Evolutionary conservation across 148 eudicot species (phyloP), one percentile per base, ranked within the genome.

Genomic region (Rhododendron griersonianum): DNA sequence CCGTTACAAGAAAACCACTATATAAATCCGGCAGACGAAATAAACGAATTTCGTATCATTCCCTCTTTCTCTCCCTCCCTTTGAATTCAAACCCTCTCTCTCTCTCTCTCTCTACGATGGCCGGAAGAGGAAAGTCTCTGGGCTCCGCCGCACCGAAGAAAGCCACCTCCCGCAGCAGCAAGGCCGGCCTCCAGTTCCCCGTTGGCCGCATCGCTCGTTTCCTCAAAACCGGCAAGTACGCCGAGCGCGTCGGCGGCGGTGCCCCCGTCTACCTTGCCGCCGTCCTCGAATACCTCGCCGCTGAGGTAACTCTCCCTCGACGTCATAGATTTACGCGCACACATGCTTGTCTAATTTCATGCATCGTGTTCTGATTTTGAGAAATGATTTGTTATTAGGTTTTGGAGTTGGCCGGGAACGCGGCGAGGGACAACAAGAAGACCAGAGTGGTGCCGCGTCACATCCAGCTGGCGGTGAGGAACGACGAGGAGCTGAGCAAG

Each of bases 391-490:
- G 4, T 14, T 16, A 16, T 18, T 55, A 87, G 86, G 88, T 87
- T 7, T 41, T 87, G 61, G 88, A 87, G 63, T 55, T 87, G 55
- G 88, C 88, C 9, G 88, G 88, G 45, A 87, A 87, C 41, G 88
- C 88, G 0, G 88, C 88, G 3, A 33, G 88, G 50, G 88, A 87
- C 61, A 84, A 87, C 83, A 87, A 87, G 80, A 87, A 87, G 69
- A 83, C 86, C 0, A 28, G 86, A 3, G 47, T 87, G 16, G 88
- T 87, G 11, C 88, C 88, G 3, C 44, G 86, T 14, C 88, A 87
- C 80, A 87, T 87, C 1, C 88, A 87, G 41, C 47, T 87, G 65
- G 88, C 88, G 1, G 88, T 87, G 76, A 84, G 88, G 55, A 87
- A 87, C 65, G 88, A 87, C 13, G 86, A 84, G 67, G 88, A 87